Evolutionary conservation across 106 monocot genomes (phyloP).

Genomic region (Narthecium ossifragum): DNA sequence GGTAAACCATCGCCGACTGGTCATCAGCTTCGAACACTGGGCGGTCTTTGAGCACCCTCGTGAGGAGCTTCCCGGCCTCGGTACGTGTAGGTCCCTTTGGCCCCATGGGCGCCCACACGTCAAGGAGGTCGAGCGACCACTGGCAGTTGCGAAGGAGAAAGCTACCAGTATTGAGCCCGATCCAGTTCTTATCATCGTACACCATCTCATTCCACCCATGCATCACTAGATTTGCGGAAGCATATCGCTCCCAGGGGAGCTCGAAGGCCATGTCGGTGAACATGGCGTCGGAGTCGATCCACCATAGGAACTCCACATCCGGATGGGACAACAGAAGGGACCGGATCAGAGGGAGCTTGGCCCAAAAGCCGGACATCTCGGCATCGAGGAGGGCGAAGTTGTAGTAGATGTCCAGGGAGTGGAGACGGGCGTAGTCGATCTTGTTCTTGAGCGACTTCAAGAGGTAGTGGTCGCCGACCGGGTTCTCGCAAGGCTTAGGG

Average conservation of each 20-base stretch:
- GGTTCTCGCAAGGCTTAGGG: constrained; percentile 91
- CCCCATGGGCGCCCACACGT: constrained; percentile 95
- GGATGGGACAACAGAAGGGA: constrained; percentile 80
- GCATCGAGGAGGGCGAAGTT: constrained; percentile 93
- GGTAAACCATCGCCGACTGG: constrained; percentile 92
- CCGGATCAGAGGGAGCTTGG: constrained; percentile 87
- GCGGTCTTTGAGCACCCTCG: constrained; percentile 64
- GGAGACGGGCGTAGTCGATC: constrained; percentile 93
- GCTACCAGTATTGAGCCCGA: constrained; percentile 91
- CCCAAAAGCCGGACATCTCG: constrained; percentile 98
- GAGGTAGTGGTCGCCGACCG: constrained; percentile 85
- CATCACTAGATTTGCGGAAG: constrained; percentile 60
- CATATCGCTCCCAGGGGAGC: constrained; percentile 85
- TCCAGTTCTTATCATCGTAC: constrained; percentile 92
- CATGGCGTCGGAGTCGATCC: constrained; percentile 99
- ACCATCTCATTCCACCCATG: constrained; percentile 99
- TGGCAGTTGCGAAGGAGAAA: constrained; percentile 82
- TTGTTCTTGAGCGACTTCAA: constrained; percentile 96
- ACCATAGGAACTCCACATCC: constrained; percentile 93
- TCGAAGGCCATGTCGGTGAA: constrained; percentile 99
- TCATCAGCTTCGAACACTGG: constrained; percentile 95
- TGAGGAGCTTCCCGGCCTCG: constrained; percentile 82
- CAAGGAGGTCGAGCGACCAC: constrained; percentile 86
- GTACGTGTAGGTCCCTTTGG: constrained; percentile 69
- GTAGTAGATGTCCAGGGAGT: constrained; percentile 85